Percentiles rank a stretch among this genome's conserved stretches.
phyloP scores from a whole-genome alignment of 352 stramenopile genomes.

The Pythium sukuiense region DNA sequence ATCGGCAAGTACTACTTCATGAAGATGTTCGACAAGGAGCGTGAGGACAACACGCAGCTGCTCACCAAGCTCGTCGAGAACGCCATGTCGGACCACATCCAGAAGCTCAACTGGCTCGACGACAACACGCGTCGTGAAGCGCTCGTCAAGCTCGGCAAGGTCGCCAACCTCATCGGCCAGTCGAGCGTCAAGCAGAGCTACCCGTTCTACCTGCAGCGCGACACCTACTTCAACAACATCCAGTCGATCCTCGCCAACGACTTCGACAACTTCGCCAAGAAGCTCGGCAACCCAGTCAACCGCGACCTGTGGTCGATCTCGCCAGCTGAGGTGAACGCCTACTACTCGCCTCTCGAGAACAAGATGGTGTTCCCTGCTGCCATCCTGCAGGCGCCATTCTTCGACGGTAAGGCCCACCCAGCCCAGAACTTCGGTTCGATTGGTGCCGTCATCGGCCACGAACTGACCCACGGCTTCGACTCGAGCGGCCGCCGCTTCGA shows the following conservation, averaged over 20 bases:
- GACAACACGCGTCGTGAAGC: slow-evolving; percentile 71
- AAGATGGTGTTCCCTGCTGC: slow-evolving; percentile 95
- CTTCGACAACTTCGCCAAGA: slow-evolving; percentile 32
- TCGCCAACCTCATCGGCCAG: slow-evolving; percentile 36
- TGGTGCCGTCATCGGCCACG: slow-evolving; percentile 91
- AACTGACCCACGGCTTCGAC: slow-evolving; percentile 96
- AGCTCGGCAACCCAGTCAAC: slow-evolving; percentile 46
- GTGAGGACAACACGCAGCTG: slow-evolving; percentile 62
- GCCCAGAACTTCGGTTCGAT: slow-evolving; percentile 92
- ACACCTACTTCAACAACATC: slow-evolving; percentile 57
- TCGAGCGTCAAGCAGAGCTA: slow-evolving; percentile 45
- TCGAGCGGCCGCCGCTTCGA: slow-evolving; percentile 88
- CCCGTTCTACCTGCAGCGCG: slow-evolving; percentile 22
- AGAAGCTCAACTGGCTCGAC: slow-evolving; percentile 90
- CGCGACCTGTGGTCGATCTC: slow-evolving; percentile 84
- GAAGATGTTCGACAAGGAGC: slow-evolving; percentile 73
- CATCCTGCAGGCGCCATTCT: slow-evolving; percentile 93
- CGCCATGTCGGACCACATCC: slow-evolving; percentile 74
- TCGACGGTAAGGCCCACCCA: slow-evolving; percentile 73
- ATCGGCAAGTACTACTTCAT: slow-evolving; percentile 82
- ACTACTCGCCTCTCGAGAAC: slow-evolving; percentile 67
- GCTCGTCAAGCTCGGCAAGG: slow-evolving; percentile 76
- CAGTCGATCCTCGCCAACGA: slow-evolving; percentile 41
- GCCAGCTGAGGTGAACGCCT: slow-evolving; percentile 90
- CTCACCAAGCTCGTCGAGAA: slow-evolving; percentile 86